Conservation (phyloP, 139 green algal genomes). For the Eudorina sp. region DNA sequence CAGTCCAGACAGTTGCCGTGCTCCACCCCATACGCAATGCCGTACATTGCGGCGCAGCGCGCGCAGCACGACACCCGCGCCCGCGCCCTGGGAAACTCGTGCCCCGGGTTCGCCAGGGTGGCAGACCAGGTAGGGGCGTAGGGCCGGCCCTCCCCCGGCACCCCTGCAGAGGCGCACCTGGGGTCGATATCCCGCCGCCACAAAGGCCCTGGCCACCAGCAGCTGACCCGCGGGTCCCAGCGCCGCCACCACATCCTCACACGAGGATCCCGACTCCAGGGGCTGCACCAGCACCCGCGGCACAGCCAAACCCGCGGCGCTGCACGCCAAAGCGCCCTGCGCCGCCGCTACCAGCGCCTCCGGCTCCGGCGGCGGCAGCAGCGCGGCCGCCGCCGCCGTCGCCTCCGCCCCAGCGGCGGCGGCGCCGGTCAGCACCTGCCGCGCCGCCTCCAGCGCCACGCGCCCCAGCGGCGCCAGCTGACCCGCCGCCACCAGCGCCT, state of each 20-base stretch:
- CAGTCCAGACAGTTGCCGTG: too few relatives aligned
- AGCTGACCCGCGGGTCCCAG: constrained; percentile 11
- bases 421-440: neutral
- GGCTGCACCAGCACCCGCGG: neutral
- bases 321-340: constrained; percentile 14
- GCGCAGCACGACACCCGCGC: too few relatives aligned
- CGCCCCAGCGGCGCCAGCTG: constrained; percentile 27
- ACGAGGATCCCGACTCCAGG: neutral
- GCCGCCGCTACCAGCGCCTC: neutral
- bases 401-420: neutral
- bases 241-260: neutral
- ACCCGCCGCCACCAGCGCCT: constrained; percentile 26
- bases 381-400: neutral
- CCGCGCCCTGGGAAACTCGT: too few relatives aligned
- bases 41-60: too few relatives aligned
- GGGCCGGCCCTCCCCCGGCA: too few relatives aligned
- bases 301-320: constrained; percentile 1
- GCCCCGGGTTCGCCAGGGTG: too few relatives aligned
- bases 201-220: constrained; percentile 6
- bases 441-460: neutral
- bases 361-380: neutral
- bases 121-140: too few relatives aligned
- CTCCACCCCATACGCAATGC: too few relatives aligned
- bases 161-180: too few relatives aligned
- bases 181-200: neutral